These are phyloP conservation scores for Phytopythium litorale DNA, from an alignment of 352 stramenopile species.

Conservation along the genomic window DNA sequence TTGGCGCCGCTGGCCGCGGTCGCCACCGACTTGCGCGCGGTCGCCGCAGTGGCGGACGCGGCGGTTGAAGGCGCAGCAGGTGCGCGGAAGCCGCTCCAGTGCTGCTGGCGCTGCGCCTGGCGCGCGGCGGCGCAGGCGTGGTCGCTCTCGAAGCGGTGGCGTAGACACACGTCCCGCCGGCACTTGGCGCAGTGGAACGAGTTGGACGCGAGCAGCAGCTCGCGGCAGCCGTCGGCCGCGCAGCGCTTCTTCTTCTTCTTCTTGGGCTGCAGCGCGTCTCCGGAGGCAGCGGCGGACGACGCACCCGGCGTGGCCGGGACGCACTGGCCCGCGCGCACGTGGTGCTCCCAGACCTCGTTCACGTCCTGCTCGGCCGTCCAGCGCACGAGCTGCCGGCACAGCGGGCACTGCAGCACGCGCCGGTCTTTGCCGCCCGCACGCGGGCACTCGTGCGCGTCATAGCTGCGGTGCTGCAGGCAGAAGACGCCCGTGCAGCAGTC, in stretches of 20 bases:
- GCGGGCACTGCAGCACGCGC: constrained; percentile 67
- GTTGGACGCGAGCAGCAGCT: constrained; percentile 66
- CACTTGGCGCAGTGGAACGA: constrained; percentile 70
- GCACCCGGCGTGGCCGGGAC: constrained; percentile 12
- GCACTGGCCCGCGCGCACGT: constrained; percentile 58
- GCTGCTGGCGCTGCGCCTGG: constrained; percentile 34
- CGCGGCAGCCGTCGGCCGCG: constrained; percentile 45
- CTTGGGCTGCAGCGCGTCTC: constrained; percentile 15
- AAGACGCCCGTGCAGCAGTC: constrained; percentile 80
- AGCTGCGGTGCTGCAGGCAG: constrained; percentile 82
- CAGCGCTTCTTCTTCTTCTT: constrained; percentile 79
- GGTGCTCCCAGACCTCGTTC: constrained; percentile 66
- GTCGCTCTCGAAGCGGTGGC: constrained; percentile 74
- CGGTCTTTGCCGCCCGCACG: constrained; percentile 56
- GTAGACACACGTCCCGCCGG: constrained; percentile 65
- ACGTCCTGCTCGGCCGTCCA: constrained; percentile 76
- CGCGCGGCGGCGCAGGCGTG: constrained; percentile 50
- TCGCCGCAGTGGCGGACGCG: constrained; percentile 6
- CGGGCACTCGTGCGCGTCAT: constrained; percentile 68
- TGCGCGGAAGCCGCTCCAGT: constrained; percentile 18
- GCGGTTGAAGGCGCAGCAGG: neutral
- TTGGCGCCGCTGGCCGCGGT: constrained; percentile 35
- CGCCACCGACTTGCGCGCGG: constrained; percentile 16
- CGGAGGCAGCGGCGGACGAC: neutral
- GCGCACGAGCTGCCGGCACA: constrained; percentile 61